Conservation (phyloP, 1,139 yeast genomes). For the Nakaseomyces kungkrabaensis region DNA sequence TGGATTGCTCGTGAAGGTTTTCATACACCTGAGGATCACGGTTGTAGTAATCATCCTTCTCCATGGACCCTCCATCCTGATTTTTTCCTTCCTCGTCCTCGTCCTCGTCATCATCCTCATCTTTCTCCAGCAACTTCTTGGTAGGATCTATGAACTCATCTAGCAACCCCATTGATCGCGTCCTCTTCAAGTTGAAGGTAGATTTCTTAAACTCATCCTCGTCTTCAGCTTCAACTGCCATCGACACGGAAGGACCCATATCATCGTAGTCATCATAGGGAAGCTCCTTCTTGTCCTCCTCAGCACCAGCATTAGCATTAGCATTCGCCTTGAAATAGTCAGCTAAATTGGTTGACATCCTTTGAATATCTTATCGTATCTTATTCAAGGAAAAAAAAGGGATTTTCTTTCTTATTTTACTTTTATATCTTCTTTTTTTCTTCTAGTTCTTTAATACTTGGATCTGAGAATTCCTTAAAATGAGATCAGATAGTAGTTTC, state of each 20-base stretch:
- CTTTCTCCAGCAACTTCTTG: conserved; percentile 26
- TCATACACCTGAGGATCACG: conserved; percentile 7
- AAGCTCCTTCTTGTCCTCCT: conserved; percentile 2
- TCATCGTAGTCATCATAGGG: conserved; percentile 20
- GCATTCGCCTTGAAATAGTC: conserved; percentile 1
- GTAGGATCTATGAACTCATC: conserved; percentile 55
- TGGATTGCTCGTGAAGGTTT: conserved; percentile 9
- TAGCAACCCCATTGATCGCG: conserved; percentile 72
- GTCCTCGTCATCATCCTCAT: conserved; percentile 5
- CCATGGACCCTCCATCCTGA: conserved; percentile 12
- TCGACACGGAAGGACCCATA: conserved; percentile 33
- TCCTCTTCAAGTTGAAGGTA: conserved; percentile 69
- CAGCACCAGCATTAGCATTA: background rate
- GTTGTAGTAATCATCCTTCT: conserved; percentile 15
- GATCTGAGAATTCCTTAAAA: too few relatives aligned
- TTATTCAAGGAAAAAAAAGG: background rate
- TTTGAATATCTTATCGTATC: background rate
- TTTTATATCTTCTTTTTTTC: too few relatives aligned
- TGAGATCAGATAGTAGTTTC: too few relatives aligned
- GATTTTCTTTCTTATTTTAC: too few relatives aligned
- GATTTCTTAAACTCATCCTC: conserved; percentile 64
- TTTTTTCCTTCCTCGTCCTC: conserved; percentile 3
- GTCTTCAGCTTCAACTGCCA: conserved; percentile 57
- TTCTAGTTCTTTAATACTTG: too few relatives aligned
- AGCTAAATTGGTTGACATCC: conserved; percentile 4